Evolutionary conservation across 345 rosid species (phyloP).

Genomic region (Sapria himalayana): DNA sequence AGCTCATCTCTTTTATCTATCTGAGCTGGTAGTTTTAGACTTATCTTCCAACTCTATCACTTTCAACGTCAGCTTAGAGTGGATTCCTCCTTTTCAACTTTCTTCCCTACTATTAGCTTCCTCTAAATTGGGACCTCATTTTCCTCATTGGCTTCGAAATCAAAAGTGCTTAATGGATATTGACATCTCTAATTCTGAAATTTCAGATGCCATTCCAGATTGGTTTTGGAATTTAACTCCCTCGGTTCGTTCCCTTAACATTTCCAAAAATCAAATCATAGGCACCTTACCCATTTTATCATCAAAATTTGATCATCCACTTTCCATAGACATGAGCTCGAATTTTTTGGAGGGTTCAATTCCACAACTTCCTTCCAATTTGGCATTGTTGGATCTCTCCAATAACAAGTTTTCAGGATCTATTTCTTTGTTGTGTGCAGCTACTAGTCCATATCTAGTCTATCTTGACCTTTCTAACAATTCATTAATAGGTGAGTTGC

Average conservation of each 20-base stretch:
- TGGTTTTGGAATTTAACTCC: constrained; percentile 12
- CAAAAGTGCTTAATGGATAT: not conserved
- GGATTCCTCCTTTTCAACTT: constrained; percentile 16
- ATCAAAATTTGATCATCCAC: not conserved
- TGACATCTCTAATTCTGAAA: constrained; percentile 12
- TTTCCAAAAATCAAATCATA: constrained; percentile 14
- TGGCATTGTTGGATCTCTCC: constrained; percentile 54
- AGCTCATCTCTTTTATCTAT: constrained; percentile 13
- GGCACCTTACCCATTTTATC: constrained; percentile 12
- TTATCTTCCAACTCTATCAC: constrained; percentile 7
- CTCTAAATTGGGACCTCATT: constrained; percentile 12
- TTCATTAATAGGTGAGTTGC: constrained; percentile 49
- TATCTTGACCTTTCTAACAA: constrained; percentile 79
- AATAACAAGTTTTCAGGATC: constrained; percentile 58
- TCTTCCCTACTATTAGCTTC: not conserved
- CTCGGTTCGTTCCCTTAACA: not conserved
- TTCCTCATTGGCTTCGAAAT: constrained; percentile 15
- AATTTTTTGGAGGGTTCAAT: constrained; percentile 11
- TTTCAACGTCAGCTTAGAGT: constrained; percentile 8
- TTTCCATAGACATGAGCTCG: constrained; percentile 8
- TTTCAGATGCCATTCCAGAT: constrained; percentile 8
- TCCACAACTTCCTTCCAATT: constrained; percentile 9
- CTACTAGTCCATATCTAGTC: constrained; percentile 48
- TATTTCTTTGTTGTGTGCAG: constrained; percentile 45
- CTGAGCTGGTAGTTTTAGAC: constrained; percentile 2